phyloP scores from a whole-genome alignment of 2,329 filamentous ascomycete genomes.

The Ceratocystis albifundus region DNA sequence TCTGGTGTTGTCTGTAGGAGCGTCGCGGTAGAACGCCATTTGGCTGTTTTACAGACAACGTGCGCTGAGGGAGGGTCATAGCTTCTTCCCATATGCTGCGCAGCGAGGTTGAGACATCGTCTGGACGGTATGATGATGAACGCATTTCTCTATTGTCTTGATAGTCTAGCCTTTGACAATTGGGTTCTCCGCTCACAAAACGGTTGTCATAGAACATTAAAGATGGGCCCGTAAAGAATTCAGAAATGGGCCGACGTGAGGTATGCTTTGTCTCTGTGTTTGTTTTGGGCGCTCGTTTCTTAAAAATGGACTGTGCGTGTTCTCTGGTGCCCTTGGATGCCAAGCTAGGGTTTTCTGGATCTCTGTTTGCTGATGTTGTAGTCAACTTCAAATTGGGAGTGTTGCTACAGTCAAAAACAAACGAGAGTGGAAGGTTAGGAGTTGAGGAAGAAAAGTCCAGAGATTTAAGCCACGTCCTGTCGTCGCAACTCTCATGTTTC shows the following conservation, averaged over 20 bases:
- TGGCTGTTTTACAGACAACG: conserved; percentile 4
- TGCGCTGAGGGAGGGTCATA: conserved; percentile 15
- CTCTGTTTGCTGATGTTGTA: background rate
- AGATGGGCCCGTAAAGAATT: conserved; percentile 5
- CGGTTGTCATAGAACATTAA: background rate
- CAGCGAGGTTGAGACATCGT: conserved; percentile 13
- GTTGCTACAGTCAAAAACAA: background rate
- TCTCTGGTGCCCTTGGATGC: background rate
- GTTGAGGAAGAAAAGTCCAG: background rate
- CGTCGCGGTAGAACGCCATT: background rate
- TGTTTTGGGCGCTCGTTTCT: background rate
- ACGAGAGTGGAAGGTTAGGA: background rate
- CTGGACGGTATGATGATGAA: conserved; percentile 14
- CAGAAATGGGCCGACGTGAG: background rate
- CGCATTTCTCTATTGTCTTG: conserved; percentile 12
- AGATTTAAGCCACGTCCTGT: background rate
- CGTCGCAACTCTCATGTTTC: background rate
- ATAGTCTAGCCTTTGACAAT: background rate
- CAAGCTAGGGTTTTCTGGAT: background rate
- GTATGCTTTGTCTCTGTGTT: background rate
- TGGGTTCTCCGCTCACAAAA: background rate
- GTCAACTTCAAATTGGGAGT: background rate
- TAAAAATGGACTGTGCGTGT: background rate
- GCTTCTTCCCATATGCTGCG: conserved; percentile 19
- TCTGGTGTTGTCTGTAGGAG: background rate